Base-by-base conservation (phyloP, 208 protist genomes). In the Zelonia costaricensis region DNA sequence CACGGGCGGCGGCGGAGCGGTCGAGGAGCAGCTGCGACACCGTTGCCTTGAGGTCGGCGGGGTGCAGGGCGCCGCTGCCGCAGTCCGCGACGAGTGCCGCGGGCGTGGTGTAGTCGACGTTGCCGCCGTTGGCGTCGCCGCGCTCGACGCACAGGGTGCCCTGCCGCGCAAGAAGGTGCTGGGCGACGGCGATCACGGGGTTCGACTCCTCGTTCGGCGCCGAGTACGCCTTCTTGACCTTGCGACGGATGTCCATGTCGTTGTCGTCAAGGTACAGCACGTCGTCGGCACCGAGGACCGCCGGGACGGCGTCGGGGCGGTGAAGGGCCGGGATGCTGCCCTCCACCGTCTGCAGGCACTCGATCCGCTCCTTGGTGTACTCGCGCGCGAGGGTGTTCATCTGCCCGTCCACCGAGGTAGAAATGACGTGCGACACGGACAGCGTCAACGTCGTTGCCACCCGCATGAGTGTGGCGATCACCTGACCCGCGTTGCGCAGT, bases 251-350 rank as follows among this genome's bases (percentile, higher is more conserved):
- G 36, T 98, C 96, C 67, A 92, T 90, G 16, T 87, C 82, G 25
- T 78, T 84, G 70, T 99, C 98, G 64, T 99, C 98, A 62, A 99
- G 92, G 74, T 97, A 99, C 23, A 99, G 93, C 28, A 98, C 87
- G 28, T 96, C 92, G 65, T 99, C 99, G 12, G 84, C 78, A 61
- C 93, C 94, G 43, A 98, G 96, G 13, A 74, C 66, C 22, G 88
- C 61, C 15, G 67, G 72, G 15, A 55, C 61, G 4, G 69, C 72
- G 44, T 82, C 82, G 6, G 80, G 78, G 22, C 96, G 93, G 67
- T 96, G 76, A 28, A 96, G 83, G 0, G 97, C 69, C 20, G 95
- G 95, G 48, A 97, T 76, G 9, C 76, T 39, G 0, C 60, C 78
- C 46, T 77, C 77, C 39, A 16, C 22, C 9, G 69, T 49, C 13